Percentiles rank a stretch among this genome's conserved stretches.
Conservation (phyloP, 176 grass and related monocot genomes). For the Zea luxurians region DNA sequence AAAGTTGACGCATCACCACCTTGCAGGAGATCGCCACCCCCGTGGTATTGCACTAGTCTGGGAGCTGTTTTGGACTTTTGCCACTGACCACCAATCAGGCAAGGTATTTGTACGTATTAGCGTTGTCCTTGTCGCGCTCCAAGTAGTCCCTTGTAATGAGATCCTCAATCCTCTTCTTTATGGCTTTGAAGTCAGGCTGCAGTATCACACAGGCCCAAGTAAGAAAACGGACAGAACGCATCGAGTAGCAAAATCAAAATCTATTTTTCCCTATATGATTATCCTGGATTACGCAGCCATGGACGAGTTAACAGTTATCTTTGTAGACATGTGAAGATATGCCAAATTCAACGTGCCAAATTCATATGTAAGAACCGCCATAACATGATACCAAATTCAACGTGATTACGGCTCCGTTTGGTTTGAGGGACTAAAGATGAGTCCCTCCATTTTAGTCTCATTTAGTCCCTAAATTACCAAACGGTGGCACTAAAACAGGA, state of each 20-base stretch:
- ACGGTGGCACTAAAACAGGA: no score
- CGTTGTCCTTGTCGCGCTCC: constrained; percentile 67
- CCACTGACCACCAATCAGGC: constrained; percentile 45
- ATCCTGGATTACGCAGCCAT: background rate
- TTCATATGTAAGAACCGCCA: background rate
- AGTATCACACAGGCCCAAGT: background rate
- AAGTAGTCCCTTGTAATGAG: constrained; percentile 73
- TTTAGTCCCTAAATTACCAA: no score
- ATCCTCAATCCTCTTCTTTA: constrained; percentile 79
- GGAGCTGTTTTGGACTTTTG: constrained; percentile 13
- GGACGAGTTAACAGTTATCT: background rate
- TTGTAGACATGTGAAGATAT: background rate
- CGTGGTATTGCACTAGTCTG: background rate
- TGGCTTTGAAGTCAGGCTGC: constrained; percentile 80
- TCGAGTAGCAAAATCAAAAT: background rate
- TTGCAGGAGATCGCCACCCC: constrained; percentile 33
- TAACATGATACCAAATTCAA: background rate
- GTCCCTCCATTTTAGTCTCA: no score
- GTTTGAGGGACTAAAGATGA: no score
- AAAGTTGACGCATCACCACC: constrained; percentile 20
- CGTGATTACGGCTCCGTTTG: background rate
- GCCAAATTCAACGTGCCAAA: no score
- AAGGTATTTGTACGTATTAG: constrained; percentile 72
- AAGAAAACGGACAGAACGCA: background rate
- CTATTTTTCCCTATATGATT: background rate